These are phyloP conservation scores for Aurifilum marmelostoma DNA, from an alignment of 2,329 filamentous ascomycete species.

Conservation along the genomic window DNA sequence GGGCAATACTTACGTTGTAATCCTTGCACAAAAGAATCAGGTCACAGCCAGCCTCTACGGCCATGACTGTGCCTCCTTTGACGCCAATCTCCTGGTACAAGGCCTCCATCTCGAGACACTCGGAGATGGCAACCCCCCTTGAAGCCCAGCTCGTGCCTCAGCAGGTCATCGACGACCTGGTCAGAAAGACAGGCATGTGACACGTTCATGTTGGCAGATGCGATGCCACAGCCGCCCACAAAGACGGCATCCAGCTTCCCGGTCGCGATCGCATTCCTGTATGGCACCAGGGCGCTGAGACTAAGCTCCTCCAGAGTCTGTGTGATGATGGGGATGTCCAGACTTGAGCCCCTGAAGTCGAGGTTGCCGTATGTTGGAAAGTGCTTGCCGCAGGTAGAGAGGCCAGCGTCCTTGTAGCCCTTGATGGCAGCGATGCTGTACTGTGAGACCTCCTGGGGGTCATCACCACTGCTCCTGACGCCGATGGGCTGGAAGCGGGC, in stretches of 20 bases:
- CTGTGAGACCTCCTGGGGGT: conserved; percentile 91
- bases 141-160: conserved; percentile 88
- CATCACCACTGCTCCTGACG: conserved; percentile 86
- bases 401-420: conserved; percentile 87
- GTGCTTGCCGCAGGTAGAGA: conserved; percentile 92
- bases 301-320: conserved; percentile 92
- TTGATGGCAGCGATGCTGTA: conserved; percentile 90
- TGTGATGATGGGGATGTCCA: conserved; percentile 94
- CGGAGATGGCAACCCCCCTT: conserved; percentile 91
- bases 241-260: conserved; percentile 90
- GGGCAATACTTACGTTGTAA: conserved; percentile 54
- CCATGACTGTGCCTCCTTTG: conserved; percentile 95
- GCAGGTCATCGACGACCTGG: conserved; percentile 86
- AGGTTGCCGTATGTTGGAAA: conserved; percentile 96
- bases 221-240: conserved; percentile 91
- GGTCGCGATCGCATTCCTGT: conserved; percentile 83
- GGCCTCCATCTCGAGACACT: conserved; percentile 96
- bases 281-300: conserved; percentile 87
- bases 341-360: conserved; percentile 86
- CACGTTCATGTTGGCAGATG: conserved; percentile 88
- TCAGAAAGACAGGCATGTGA: conserved; percentile 94
- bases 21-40: conserved; percentile 86
- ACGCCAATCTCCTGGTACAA: conserved; percentile 96
- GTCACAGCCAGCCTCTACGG: conserved; percentile 94
- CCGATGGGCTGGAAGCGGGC: conserved; percentile 88